Conservation (phyloP, 805 yeast genomes). For the Allodekkera sacchari region DNA sequence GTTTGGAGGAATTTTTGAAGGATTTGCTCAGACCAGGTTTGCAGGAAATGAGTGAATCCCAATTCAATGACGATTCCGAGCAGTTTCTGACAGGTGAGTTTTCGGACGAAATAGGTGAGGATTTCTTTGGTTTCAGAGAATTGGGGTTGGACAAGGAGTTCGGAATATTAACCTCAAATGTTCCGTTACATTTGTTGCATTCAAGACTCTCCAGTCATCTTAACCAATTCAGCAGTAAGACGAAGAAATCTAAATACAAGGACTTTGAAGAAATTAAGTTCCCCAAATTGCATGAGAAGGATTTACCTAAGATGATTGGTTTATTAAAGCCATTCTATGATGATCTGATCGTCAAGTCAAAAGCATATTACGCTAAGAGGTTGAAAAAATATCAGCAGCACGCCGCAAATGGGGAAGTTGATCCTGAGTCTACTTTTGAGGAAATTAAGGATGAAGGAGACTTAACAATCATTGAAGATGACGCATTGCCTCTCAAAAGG, state of each 20-base stretch:
- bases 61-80: conserved; percentile 84
- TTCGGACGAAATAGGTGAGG: conserved; percentile 90
- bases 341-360: conserved; percentile 33
- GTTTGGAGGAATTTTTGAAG: conserved; percentile 63
- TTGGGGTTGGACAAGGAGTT: conserved; percentile 90
- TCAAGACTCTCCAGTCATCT: conserved; percentile 60
- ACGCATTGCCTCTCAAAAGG: conserved; percentile 72
- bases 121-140: conserved; percentile 94
- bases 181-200: conserved; percentile 84
- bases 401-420: conserved; percentile 10
- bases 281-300: conserved; percentile 42
- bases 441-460: conserved; percentile 27
- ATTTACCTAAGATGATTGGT: conserved; percentile 47
- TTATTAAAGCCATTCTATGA: conserved; percentile 48
- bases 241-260: conserved; percentile 47
- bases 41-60: conserved; percentile 62
- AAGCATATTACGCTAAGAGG: conserved; percentile 32
- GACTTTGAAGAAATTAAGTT: conserved; percentile 54
- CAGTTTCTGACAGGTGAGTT: conserved; percentile 94
- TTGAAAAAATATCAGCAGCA: conserved; percentile 30
- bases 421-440: conserved; percentile 11
- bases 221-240: conserved; percentile 34
- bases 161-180: conserved; percentile 72
- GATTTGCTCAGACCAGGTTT: conserved; percentile 76
- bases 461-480: conserved; percentile 70